Percentiles rank a stretch among this genome's conserved stretches.
These are phyloP conservation scores for Xylariaceae sp. DNA, from an alignment of 2,329 filamentous ascomycete species.

Conservation along the genomic window DNA sequence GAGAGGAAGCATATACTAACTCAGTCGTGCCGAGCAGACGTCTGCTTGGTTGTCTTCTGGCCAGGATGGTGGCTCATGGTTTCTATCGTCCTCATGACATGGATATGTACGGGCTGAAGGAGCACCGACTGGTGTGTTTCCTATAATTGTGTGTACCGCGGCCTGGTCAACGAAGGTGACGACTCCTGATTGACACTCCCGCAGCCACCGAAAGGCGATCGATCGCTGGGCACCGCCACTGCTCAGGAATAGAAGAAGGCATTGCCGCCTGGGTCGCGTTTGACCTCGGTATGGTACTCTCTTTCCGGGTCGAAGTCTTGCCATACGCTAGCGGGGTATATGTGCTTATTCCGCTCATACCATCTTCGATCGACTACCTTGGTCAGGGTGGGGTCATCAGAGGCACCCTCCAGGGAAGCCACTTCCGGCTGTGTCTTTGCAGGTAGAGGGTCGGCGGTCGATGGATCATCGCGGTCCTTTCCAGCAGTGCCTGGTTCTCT, in stretches of 20 bases:
- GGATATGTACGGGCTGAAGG: conserved; percentile 26
- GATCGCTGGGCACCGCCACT: no score
- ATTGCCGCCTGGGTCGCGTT: conserved; percentile 83
- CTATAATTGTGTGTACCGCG: no score
- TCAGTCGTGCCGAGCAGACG: no score
- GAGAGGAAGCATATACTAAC: no score
- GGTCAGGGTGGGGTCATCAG: conserved; percentile 71
- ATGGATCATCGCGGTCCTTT: conserved; percentile 23
- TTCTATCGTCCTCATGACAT: conserved; percentile 26
- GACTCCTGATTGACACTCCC: no score
- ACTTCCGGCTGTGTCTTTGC: conserved; percentile 37
- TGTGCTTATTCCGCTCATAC: conserved; percentile 98
- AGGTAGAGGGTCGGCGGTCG: conserved; percentile 31
- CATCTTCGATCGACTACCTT: conserved; percentile 94
- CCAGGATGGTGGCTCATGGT: conserved; percentile 47
- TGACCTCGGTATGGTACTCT: conserved; percentile 70
- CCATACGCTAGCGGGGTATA: conserved; percentile 94
- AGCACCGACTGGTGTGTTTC: no score
- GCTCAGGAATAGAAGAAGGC: conserved; percentile 73
- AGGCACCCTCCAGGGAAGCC: conserved; percentile 61
- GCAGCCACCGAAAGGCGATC: no score
- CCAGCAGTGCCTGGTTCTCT: conserved; percentile 8
- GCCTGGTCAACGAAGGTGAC: no score
- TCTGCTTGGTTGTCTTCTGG: conserved; percentile 48
- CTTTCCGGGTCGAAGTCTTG: conserved; percentile 87